Conservation (phyloP, 257 asterid genomes). For the Nicotiana obtusifolia region DNA sequence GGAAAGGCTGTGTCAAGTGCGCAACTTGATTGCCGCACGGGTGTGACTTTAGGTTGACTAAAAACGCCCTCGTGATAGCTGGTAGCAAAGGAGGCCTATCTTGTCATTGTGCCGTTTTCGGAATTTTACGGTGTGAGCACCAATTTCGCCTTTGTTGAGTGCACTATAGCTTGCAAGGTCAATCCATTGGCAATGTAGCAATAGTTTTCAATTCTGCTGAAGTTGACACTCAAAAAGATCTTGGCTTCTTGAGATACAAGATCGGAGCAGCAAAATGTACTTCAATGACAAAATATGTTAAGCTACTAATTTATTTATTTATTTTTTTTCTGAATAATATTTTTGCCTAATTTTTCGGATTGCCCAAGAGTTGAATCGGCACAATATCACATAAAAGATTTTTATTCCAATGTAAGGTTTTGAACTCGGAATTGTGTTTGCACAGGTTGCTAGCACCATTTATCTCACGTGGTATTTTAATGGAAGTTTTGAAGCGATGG, state of each 20-base stretch:
- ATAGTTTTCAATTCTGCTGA: not conserved
- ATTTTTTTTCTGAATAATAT: not conserved
- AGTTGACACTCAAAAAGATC: not conserved
- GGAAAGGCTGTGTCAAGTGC: no score
- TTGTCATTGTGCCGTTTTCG: not conserved
- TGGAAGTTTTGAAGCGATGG: conserved; percentile 80
- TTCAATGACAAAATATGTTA: not conserved
- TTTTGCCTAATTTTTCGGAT: not conserved
- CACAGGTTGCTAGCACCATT: conserved; percentile 79
- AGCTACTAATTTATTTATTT: not conserved
- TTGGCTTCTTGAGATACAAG: not conserved
- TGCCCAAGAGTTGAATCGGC: not conserved
- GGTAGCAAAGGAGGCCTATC: not conserved
- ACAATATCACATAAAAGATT: not conserved
- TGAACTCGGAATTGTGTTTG: not conserved
- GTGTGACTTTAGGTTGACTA: no score
- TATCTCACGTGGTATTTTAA: conserved; percentile 62
- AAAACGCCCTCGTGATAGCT: no score
- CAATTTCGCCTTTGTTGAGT: not conserved
- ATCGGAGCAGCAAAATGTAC: not conserved
- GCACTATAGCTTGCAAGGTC: not conserved
- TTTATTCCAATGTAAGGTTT: not conserved
- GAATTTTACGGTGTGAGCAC: not conserved
- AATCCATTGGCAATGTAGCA: not conserved
- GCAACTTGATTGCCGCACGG: no score